Evolutionary conservation across 176 grass and related monocot species (phyloP), one percentile per base, ranked within the genome.

Genomic region (Melocanna baccifera): DNA sequence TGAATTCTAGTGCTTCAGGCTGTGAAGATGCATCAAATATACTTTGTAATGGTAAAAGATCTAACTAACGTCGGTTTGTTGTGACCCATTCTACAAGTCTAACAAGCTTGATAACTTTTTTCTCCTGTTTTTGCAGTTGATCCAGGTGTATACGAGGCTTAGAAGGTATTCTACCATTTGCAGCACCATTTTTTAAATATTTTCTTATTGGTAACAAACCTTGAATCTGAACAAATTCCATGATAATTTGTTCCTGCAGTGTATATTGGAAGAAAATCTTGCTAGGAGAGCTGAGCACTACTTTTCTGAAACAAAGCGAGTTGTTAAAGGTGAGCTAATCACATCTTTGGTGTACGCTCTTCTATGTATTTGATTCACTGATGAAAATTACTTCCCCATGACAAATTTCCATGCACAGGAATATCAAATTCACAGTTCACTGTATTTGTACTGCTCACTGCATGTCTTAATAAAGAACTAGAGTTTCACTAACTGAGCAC

Each of bases 231-330:
- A 42, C 11, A 7, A 4, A 39, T 83, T 51, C 23, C 12, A 73
- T 16, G 36, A 74, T 48, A 30, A 66, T 36, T n/a, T 85, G 29
- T 84, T 86, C 25, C 14, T 78, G 25, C 84, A 94, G 96, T 77
- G 50, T 36, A 53, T 80, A 83, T 90, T 99, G 71, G 81, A 89
- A 26, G 86, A 75, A 77, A 90, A 99, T 37, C 77, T 96, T 83
- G 88, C 86, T 67, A 96, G 84, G 86, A 94, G 96, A 84, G 96
- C 91, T 78, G 87, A 92, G 73, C 96, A 99, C 69, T 99, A 96
- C 81, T 98, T 90, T 51, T 99, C 89, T 80, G 96, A 99, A 90
- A 92, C 75, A 77, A 90, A 90, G 40, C 82, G 88, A 40, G 91
- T 99, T 84, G 84, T 43, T 71, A 90, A 94, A 91, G 96, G 96